Conservation (phyloP, 2,329 filamentous ascomycete species). For the Stagonosporopsis chrysanthemi region DNA sequence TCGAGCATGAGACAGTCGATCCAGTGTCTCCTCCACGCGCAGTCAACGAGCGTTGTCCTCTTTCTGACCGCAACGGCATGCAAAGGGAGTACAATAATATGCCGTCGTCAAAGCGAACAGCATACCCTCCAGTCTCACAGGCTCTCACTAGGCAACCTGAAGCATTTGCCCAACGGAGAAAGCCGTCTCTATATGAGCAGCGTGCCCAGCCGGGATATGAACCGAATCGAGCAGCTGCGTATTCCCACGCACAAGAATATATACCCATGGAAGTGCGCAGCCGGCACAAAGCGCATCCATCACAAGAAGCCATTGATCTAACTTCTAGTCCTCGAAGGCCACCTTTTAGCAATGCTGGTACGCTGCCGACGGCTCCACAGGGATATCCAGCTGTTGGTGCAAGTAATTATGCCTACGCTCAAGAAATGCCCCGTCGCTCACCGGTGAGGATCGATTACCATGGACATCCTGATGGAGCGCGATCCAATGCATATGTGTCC, state of each 20-base stretch:
- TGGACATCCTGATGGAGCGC: slow-evolving; percentile 11
- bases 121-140: slow-evolving; percentile 18
- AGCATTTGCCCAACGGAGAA: neutral
- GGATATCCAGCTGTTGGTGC: slow-evolving; percentile 8
- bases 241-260: slow-evolving; percentile 10
- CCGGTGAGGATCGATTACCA: slow-evolving; percentile 29
- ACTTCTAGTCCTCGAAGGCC: slow-evolving; percentile 34
- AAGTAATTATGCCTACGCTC: slow-evolving; percentile 15
- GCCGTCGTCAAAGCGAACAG: slow-evolving; percentile 29
- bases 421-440: slow-evolving; percentile 23
- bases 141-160: slow-evolving; percentile 9
- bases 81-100: slow-evolving; percentile 17
- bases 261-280: slow-evolving; percentile 21
- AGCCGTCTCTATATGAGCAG: slow-evolving; percentile 1
- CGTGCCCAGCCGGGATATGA: neutral
- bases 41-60: slow-evolving; percentile 9
- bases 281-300: slow-evolving; percentile 19
- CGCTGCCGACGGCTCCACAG: slow-evolving; percentile 13
- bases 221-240: neutral
- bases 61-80: slow-evolving; percentile 15
- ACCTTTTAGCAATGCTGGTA: slow-evolving; percentile 12
- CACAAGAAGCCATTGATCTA: slow-evolving; percentile 33
- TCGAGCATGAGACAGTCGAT: slow-evolving; percentile 41
- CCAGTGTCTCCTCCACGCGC: slow-evolving; percentile 26
- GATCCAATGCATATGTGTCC: slow-evolving; percentile 9